Conservation (phyloP, 805 yeast species). For the Komagataella mondaviorum region DNA sequence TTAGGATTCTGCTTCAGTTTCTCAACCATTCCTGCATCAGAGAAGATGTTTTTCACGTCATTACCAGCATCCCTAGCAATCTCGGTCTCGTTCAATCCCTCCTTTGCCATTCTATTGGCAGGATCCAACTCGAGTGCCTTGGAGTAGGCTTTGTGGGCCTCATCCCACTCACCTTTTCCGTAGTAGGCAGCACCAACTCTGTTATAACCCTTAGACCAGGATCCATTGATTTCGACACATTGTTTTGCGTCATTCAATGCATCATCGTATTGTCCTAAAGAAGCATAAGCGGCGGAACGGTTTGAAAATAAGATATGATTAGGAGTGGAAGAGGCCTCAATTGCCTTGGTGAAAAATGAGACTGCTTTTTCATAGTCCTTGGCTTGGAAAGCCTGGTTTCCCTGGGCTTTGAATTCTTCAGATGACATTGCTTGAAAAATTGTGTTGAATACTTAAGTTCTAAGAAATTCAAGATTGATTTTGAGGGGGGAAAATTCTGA, state of each 20-base stretch:
- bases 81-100: constrained; percentile 63
- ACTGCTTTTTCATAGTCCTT: constrained; percentile 76
- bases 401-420: constrained; percentile 78
- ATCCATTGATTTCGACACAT: constrained; percentile 65
- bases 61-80: constrained; percentile 41
- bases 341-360: constrained; percentile 74
- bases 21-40: constrained; percentile 65
- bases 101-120: constrained; percentile 71
- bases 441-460: background rate
- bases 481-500: background rate
- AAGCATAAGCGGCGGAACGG: constrained; percentile 85
- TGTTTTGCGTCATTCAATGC: constrained; percentile 81
- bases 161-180: constrained; percentile 74
- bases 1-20: constrained; percentile 75
- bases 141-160: constrained; percentile 57
- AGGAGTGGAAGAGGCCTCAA: constrained; percentile 66
- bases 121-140: constrained; percentile 78
- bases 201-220: constrained; percentile 94
- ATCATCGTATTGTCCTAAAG: constrained; percentile 53
- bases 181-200: constrained; percentile 88
- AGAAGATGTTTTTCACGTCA: constrained; percentile 66
- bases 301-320: constrained; percentile 90
- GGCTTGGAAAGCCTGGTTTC: constrained; percentile 84
- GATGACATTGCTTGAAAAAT: constrained; percentile 30
- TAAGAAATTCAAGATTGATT: background rate